phyloP scores from a whole-genome alignment of 345 rosid species.

The Arabidopsis arenosa region DNA sequence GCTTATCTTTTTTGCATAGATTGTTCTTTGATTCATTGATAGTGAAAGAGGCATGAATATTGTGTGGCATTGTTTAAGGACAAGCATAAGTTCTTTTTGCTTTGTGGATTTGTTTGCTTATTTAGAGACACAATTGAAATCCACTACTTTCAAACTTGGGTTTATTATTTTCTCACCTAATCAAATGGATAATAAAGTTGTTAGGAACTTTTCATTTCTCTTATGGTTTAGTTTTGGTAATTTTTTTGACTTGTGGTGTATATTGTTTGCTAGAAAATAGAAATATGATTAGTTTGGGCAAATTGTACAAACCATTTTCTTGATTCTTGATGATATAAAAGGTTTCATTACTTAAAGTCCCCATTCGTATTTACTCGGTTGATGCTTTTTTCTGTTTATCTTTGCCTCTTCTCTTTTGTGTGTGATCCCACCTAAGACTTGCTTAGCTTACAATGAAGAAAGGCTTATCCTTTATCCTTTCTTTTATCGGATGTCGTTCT shows the following conservation, averaged over 20 bases:
- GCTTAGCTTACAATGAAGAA: slow-evolving; percentile 1
- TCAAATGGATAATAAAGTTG: slow-evolving; percentile 3
- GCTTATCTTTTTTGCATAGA: background rate
- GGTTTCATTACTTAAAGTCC: background rate
- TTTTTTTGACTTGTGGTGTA: slow-evolving; percentile 27
- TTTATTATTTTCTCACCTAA: slow-evolving; percentile 30
- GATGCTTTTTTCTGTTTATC: slow-evolving; percentile 1
- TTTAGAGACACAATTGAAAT: slow-evolving; percentile 18
- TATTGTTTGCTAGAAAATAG: slow-evolving; percentile 30
- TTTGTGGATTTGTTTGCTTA: slow-evolving; percentile 34
- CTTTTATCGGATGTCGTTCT: background rate
- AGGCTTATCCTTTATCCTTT: background rate
- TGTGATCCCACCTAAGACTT: slow-evolving; percentile 18
- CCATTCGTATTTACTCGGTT: background rate
- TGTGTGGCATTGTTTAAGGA: slow-evolving; percentile 21
- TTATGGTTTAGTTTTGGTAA: slow-evolving; percentile 20
- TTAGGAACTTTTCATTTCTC: slow-evolving; percentile 11
- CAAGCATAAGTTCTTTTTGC: slow-evolving; percentile 18
- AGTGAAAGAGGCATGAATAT: slow-evolving; percentile 22
- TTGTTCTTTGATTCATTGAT: slow-evolving; percentile 26
- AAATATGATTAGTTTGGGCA: slow-evolving; percentile 8
- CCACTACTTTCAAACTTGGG: slow-evolving; percentile 13
- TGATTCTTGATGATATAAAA: background rate
- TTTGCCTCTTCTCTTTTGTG: slow-evolving; percentile 22
- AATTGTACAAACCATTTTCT: background rate